Evolutionary conservation across 805 yeast genomes (phyloP).

Genomic region (Cyberlindnera xylosilytica): DNA sequence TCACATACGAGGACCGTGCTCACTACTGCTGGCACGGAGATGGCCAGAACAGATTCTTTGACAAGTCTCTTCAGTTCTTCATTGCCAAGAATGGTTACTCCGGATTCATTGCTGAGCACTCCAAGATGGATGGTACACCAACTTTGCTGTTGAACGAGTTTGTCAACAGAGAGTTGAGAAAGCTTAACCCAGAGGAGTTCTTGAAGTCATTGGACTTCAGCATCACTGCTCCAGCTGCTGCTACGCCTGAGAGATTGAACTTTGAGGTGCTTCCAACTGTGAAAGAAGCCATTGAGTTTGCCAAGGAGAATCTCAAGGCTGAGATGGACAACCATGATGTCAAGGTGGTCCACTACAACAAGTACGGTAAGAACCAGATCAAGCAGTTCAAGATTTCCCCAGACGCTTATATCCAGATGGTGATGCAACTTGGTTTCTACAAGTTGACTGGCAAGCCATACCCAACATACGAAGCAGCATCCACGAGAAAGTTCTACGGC

Average conservation of each 20-base stretch:
- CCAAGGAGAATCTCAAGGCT: conserved; percentile 52
- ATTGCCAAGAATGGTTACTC: conserved; percentile 80
- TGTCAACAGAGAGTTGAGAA: conserved; percentile 53
- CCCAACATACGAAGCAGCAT: conserved; percentile 95
- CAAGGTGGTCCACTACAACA: conserved; percentile 74
- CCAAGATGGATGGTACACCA: conserved; percentile 98
- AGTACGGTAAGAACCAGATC: conserved; percentile 83
- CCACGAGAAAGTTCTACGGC: conserved; percentile 81
- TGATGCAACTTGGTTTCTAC: conserved; percentile 87
- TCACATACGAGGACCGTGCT: conserved; percentile 79
- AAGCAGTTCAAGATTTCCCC: conserved; percentile 86
- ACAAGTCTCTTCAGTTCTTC: conserved; percentile 85
- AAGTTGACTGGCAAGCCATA: conserved; percentile 74
- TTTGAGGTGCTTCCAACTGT: conserved; percentile 60
- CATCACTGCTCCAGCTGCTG: conserved; percentile 1
- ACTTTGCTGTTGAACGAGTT: conserved; percentile 83
- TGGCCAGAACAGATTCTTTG: conserved; percentile 86
- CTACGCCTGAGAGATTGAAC: conserved; percentile 33
- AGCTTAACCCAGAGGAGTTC: conserved; percentile 38
- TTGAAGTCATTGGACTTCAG: conserved; percentile 17
- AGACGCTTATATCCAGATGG: conserved; percentile 88
- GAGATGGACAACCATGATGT: conserved; percentile 64
- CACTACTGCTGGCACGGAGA: conserved; percentile 93
- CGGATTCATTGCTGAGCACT: conserved; percentile 95
- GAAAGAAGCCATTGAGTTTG: conserved; percentile 48